These are phyloP conservation scores for Phytopythium boreale DNA, from an alignment of 352 stramenopile species.

Conservation along the genomic window DNA sequence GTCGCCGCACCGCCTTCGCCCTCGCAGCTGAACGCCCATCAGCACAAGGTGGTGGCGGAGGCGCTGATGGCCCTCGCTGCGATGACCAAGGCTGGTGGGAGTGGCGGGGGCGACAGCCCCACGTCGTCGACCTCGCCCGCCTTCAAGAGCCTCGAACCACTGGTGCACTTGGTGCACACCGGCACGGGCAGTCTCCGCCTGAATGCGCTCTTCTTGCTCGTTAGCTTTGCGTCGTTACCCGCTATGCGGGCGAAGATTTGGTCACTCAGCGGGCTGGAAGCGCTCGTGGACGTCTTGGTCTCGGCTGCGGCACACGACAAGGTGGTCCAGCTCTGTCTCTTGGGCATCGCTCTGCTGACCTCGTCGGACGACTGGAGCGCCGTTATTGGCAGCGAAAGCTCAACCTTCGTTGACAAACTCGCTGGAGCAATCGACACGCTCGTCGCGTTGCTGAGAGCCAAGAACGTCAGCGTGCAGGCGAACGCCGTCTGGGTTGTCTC, in stretches of 20 bases:
- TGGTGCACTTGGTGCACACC: slow-evolving; percentile 39
- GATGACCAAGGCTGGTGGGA: slow-evolving; percentile 38
- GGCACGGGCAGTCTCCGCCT: slow-evolving; percentile 34
- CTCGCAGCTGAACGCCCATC: slow-evolving; percentile 8
- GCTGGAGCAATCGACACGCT: slow-evolving; percentile 33
- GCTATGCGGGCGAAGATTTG: slow-evolving; percentile 45
- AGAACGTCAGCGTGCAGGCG: slow-evolving; percentile 53
- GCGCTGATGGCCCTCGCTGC: slow-evolving; percentile 44
- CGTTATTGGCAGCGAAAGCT: slow-evolving; percentile 13
- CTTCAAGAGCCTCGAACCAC: slow-evolving; percentile 35
- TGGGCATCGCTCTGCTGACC: slow-evolving; percentile 66
- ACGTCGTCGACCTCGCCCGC: slow-evolving; percentile 16
- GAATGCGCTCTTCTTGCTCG: slow-evolving; percentile 60
- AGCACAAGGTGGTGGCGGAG: slow-evolving; percentile 36
- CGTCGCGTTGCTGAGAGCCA: slow-evolving; percentile 43
- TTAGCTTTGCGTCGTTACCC: slow-evolving; percentile 55
- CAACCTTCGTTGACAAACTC: slow-evolving; percentile 24
- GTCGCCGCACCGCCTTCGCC: slow-evolving; percentile 5
- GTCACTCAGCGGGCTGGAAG: slow-evolving; percentile 34
- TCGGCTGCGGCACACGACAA: slow-evolving; percentile 36
- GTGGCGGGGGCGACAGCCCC: slow-evolving; percentile 5
- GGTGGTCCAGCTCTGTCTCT: slow-evolving; percentile 52
- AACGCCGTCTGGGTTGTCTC: slow-evolving; percentile 78
- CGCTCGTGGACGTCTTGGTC: slow-evolving; percentile 26
- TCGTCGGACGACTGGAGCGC: slow-evolving; percentile 17